These are phyloP conservation scores for Saxophila tyrrhenica DNA, from an alignment of 495 filamentous ascomycete genomes.

Conservation along the genomic window DNA sequence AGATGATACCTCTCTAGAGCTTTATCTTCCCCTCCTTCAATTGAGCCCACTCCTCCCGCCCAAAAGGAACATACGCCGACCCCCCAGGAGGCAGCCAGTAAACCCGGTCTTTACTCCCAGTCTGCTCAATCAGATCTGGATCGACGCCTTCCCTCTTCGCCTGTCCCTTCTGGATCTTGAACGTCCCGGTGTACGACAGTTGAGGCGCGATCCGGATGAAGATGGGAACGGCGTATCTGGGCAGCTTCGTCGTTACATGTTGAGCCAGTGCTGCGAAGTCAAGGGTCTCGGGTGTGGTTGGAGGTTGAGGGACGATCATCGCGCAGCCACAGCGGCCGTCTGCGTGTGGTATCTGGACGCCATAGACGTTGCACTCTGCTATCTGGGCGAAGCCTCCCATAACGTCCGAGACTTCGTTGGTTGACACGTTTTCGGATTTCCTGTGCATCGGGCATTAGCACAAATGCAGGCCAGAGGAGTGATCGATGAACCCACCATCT, in stretches of 20 bases:
- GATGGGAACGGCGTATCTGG: conserved; percentile 28
- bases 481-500: conserved; percentile 23
- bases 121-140: conserved; percentile 31
- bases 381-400: conserved; percentile 55
- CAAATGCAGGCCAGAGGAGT: neutral
- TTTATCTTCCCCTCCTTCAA: conserved; percentile 21
- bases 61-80: conserved; percentile 22
- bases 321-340: conserved; percentile 34
- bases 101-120: conserved; percentile 19
- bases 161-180: conserved; percentile 22
- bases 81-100: conserved; percentile 23
- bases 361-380: conserved; percentile 69
- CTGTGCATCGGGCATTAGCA: conserved; percentile 30
- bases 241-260: conserved; percentile 21
- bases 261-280: conserved; percentile 17
- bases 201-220: conserved; percentile 25
- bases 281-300: conserved; percentile 4
- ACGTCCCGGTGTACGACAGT: conserved; percentile 22
- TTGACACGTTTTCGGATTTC: conserved; percentile 77
- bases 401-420: conserved; percentile 61
- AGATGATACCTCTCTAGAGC: too few species aligned
- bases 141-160: conserved; percentile 21
- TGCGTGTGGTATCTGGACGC: conserved; percentile 50
- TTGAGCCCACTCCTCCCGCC: conserved; percentile 21
- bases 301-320: conserved; percentile 17